These are phyloP conservation scores for Linnemannia exigua DNA, from an alignment of 192 early-diverging fungal species.

Conservation along the genomic window DNA sequence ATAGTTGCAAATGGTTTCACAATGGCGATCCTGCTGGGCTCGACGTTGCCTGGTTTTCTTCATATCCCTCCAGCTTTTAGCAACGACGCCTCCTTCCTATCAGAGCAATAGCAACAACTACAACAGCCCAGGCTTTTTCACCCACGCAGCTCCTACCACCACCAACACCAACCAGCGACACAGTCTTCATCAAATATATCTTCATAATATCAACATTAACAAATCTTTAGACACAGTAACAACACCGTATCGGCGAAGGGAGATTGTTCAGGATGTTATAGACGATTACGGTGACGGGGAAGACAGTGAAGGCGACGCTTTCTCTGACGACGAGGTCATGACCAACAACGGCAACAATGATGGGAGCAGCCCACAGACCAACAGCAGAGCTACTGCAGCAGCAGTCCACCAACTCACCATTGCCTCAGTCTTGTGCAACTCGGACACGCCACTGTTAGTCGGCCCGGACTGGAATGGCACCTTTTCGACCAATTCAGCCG, in stretches of 20 bases:
- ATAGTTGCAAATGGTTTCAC: slow-evolving; percentile 7
- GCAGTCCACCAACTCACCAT: neutral
- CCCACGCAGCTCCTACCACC: neutral
- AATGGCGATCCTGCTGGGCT: slow-evolving; percentile 14
- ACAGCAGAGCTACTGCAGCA: neutral
- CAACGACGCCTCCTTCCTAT: neutral
- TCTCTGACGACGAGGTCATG: neutral
- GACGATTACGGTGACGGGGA: neutral
- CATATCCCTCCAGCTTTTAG: slow-evolving; percentile 9
- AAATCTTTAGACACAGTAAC: neutral
- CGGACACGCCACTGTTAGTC: neutral
- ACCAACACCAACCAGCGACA: neutral
- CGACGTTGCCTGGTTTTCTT: slow-evolving; percentile 13
- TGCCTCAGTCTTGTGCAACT: slow-evolving; percentile 24
- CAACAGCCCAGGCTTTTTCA: neutral
- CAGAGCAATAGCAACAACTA: neutral
- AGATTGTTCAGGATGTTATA: slow-evolving; percentile 24
- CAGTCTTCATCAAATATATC: neutral
- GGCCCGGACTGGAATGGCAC: slow-evolving; percentile 34
- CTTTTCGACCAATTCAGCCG: slow-evolving; percentile 42
- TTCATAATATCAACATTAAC: neutral
- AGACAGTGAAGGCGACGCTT: neutral
- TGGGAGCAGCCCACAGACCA: neutral
- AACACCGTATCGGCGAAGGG: slow-evolving; percentile 9
- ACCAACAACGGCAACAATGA: neutral